phyloP scores from a whole-genome alignment of 2,329 filamentous ascomycete species.

The Aspergillus brunneoviolaceus region DNA sequence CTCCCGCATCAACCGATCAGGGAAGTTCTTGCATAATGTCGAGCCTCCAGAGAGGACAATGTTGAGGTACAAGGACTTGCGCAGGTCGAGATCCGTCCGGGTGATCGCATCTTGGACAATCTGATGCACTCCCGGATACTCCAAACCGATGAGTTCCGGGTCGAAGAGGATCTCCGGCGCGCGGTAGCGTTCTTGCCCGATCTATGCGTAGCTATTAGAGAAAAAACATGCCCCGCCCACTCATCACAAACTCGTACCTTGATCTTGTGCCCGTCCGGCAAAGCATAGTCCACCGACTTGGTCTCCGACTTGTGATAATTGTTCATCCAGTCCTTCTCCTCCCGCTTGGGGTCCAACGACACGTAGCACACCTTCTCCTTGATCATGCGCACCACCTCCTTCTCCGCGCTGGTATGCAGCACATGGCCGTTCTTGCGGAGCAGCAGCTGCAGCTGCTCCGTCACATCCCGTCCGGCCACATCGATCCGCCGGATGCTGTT shows the following conservation, averaged over 20 bases:
- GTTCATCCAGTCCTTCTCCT: constrained; percentile 91
- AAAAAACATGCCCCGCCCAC: background rate
- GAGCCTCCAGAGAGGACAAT: constrained; percentile 96
- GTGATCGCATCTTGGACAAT: constrained; percentile 96
- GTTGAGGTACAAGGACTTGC: constrained; percentile 91
- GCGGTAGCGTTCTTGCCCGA: constrained; percentile 91
- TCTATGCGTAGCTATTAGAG: constrained; percentile 49
- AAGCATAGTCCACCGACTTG: constrained; percentile 79
- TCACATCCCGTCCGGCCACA: constrained; percentile 92
- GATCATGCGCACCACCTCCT: constrained; percentile 96
- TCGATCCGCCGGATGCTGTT: constrained; percentile 95
- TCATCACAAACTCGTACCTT: constrained; percentile 58
- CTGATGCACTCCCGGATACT: constrained; percentile 96
- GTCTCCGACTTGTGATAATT: constrained; percentile 70
- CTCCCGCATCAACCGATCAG: constrained; percentile 86
- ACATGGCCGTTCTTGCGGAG: constrained; percentile 90
- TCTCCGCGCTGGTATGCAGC: constrained; percentile 97
- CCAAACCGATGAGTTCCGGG: constrained; percentile 91
- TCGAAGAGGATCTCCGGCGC: constrained; percentile 97
- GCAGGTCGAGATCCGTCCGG: constrained; percentile 90
- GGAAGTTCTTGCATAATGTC: constrained; percentile 95
- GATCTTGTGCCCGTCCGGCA: constrained; percentile 91
- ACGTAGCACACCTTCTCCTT: constrained; percentile 95
- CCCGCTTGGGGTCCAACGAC: constrained; percentile 82
- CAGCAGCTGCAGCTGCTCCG: constrained; percentile 87